Percentiles rank a stretch among this genome's conserved stretches.
Conservation (phyloP, 2,329 filamentous ascomycete species). For the Daldinia eschscholtzii region DNA sequence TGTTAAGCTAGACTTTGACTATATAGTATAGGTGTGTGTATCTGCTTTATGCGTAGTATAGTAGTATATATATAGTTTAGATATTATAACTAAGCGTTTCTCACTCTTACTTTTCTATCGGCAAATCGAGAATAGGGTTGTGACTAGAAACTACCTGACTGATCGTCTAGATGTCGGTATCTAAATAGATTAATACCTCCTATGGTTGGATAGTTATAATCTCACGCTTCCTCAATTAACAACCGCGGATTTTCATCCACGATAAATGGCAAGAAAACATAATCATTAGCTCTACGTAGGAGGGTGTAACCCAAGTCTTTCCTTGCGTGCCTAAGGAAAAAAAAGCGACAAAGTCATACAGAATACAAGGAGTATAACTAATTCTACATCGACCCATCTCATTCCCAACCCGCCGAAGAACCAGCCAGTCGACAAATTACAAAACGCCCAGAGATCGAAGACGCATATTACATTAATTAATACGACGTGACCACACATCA, state of each 20-base stretch:
- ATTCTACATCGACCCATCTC: not conserved
- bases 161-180: no score
- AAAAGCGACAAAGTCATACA: not conserved
- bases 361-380: not conserved
- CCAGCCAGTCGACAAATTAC: not conserved
- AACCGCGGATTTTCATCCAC: no score
- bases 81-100: no score
- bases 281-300: not conserved
- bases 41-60: no score
- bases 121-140: no score
- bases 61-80: no score
- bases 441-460: not conserved
- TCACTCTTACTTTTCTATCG: no score
- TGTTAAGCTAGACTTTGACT: not conserved
- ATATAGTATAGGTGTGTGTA: no score
- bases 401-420: not conserved
- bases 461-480: conserved; percentile 4
- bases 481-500: not conserved
- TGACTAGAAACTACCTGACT: no score
- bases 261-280: not conserved
- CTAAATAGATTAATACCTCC: no score
- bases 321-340: not conserved
- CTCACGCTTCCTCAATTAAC: no score
- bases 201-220: no score
- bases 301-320: not conserved